Evolutionary conservation across 495 filamentous ascomycete genomes (phyloP).

Genomic region (Aspergillus campestris): DNA sequence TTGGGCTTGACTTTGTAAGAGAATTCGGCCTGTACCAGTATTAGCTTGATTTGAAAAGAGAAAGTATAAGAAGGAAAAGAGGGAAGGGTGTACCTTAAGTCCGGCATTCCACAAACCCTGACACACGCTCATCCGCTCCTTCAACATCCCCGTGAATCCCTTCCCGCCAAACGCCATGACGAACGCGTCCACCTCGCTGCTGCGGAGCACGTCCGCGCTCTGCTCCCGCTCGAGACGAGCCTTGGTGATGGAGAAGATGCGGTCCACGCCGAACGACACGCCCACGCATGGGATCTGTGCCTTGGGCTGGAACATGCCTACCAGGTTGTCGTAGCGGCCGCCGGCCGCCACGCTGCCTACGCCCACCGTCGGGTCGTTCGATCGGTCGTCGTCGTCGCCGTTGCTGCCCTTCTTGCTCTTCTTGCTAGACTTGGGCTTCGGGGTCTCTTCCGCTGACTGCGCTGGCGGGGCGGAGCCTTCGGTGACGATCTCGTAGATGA

Average conservation of each 20-base stretch:
- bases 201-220: slow-evolving; percentile 39
- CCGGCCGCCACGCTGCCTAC: slow-evolving; percentile 85
- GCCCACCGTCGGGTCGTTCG: slow-evolving; percentile 71
- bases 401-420: slow-evolving; percentile 44
- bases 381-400: slow-evolving; percentile 68
- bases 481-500: slow-evolving; percentile 88
- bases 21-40: slow-evolving; percentile 57
- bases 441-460: slow-evolving; percentile 24
- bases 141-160: slow-evolving; percentile 69
- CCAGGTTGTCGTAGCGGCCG: slow-evolving; percentile 86
- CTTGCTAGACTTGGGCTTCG: slow-evolving; percentile 47
- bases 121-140: slow-evolving; percentile 71
- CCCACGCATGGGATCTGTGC: slow-evolving; percentile 84
- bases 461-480: slow-evolving; percentile 67
- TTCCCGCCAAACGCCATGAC: slow-evolving; percentile 93
- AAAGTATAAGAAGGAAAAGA: background rate
- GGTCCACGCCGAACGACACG: slow-evolving; percentile 90
- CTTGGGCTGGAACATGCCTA: slow-evolving; percentile 86
- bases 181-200: slow-evolving; percentile 75
- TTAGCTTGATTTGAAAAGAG: slow-evolving; percentile 13
- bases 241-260: slow-evolving; percentile 88
- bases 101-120: slow-evolving; percentile 68
- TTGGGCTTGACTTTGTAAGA: slow-evolving; percentile 74
- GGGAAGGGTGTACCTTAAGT: slow-evolving; percentile 46
- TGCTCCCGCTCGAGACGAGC: slow-evolving; percentile 59